Evolutionary conservation across 2,329 filamentous ascomycete genomes (phyloP).

Genomic region (Diaporthe longicolla): DNA sequence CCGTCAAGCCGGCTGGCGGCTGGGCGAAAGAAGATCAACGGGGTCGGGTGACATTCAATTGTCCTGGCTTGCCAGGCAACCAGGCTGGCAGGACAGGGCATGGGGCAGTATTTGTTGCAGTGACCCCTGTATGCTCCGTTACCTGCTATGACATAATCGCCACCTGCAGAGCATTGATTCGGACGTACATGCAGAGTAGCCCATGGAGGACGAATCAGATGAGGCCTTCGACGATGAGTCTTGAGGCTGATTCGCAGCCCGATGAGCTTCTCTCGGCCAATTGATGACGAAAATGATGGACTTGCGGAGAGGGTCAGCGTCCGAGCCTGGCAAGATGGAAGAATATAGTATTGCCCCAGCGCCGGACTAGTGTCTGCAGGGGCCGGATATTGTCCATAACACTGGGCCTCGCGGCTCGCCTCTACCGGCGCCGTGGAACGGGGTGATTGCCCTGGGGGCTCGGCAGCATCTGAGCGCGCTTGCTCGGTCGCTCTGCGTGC

Average conservation of each 20-base stretch:
- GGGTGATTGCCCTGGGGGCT: neutral
- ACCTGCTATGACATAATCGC: constrained; percentile 29
- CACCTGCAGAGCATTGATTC: neutral
- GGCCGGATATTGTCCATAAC: constrained; percentile 17
- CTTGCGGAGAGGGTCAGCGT: neutral
- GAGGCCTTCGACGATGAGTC: neutral
- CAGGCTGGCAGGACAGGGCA: constrained; percentile 13
- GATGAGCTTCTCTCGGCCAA: neutral
- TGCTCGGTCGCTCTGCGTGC: neutral
- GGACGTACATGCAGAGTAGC: neutral
- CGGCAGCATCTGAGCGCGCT: neutral
- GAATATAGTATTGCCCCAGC: neutral
- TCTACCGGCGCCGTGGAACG: constrained; percentile 5
- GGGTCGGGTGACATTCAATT: constrained; percentile 29
- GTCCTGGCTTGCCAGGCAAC: neutral
- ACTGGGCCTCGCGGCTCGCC: constrained; percentile 18
- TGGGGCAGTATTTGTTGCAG: neutral
- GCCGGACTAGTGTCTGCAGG: neutral
- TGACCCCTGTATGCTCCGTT: constrained; percentile 1
- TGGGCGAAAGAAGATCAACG: constrained; percentile 31
- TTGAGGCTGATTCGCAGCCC: neutral
- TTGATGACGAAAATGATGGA: neutral
- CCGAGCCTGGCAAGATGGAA: constrained; percentile 8
- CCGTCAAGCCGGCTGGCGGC: constrained; percentile 20
- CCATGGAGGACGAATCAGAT: neutral